Evolutionary conservation across 176 grass and related monocot species (phyloP).

Genomic region (Paspalum notatum): DNA sequence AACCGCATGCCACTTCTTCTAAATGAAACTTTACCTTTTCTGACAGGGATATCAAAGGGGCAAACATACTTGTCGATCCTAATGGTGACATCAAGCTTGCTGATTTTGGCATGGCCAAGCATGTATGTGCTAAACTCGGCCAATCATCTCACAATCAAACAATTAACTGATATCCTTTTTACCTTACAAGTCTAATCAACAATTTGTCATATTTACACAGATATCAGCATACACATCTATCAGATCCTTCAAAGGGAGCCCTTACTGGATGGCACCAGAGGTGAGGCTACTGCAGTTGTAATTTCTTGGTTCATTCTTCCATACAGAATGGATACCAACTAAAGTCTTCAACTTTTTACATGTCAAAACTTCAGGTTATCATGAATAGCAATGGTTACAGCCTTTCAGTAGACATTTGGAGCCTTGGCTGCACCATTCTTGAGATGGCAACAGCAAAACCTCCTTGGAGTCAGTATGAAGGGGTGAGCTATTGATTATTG

Average conservation of each 20-base stretch:
- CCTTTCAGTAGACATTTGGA: constrained; percentile 99
- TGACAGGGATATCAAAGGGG: constrained; percentile 93
- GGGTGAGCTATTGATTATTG: constrained; percentile 53
- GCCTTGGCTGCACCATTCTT: constrained; percentile 96
- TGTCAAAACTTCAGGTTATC: constrained; percentile 65
- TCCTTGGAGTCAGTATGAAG: constrained; percentile 97
- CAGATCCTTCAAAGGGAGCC: constrained; percentile 93
- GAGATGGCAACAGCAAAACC: constrained; percentile 96
- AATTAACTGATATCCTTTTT: not conserved
- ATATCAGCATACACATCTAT: constrained; percentile 87
- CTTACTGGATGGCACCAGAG: constrained; percentile 99
- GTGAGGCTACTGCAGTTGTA: constrained; percentile 42
- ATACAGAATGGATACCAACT: not conserved
- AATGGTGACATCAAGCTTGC: constrained; percentile 95
- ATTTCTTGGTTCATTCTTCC: not conserved
- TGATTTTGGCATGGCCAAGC: constrained; percentile 99
- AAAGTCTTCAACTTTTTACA: constrained; percentile 9
- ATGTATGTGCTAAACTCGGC: constrained; percentile 57
- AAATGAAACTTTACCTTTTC: constrained; percentile 22
- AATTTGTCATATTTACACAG: constrained; percentile 51
- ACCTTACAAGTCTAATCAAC: constrained; percentile 9
- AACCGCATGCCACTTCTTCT: constrained; percentile 14
- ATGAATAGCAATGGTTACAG: constrained; percentile 97
- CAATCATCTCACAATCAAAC: constrained; percentile 13
- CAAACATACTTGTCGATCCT: constrained; percentile 98